Percentiles rank a stretch among this genome's conserved stretches.
Evolutionary conservation across 164 flowering plant species (phyloP).

Genomic region (Saururus chinensis): DNA sequence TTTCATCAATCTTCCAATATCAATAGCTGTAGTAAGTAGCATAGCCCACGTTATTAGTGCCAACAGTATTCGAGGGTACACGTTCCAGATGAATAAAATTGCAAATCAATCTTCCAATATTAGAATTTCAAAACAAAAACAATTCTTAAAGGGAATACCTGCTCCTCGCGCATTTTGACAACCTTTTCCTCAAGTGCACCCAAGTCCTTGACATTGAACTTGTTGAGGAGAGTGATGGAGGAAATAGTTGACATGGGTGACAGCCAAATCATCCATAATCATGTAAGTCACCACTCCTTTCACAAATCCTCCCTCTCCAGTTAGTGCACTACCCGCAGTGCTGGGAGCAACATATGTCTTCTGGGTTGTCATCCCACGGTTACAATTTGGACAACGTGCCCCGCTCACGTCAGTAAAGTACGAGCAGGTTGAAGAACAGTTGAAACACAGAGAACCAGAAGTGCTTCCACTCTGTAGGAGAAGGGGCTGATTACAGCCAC

Average conservation of each 20-base stretch:
- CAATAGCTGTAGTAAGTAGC: too few species aligned
- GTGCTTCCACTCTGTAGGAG: background rate
- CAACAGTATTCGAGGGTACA: too few species aligned
- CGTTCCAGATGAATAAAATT: too few species aligned
- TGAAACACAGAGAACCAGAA: background rate
- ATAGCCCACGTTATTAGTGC: too few species aligned
- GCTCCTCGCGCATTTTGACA: constrained; percentile 13
- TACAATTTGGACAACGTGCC: background rate
- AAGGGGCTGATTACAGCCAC: background rate
- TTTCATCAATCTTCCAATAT: too few species aligned
- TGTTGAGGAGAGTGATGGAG: constrained; percentile 18
- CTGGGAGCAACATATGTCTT: background rate
- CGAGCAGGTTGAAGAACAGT: background rate
- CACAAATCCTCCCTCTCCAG: constrained; percentile 18
- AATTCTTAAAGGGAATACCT: constrained; percentile 18
- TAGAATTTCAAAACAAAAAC: too few species aligned
- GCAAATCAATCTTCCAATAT: too few species aligned
- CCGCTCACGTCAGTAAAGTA: background rate
- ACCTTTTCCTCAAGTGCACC: constrained; percentile 15
- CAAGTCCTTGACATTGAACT: constrained; percentile 19
- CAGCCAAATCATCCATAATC: constrained; percentile 35
- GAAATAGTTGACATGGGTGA: constrained; percentile 37
- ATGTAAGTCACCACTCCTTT: constrained; percentile 32
- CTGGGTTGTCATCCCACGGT: background rate
- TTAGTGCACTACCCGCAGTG: background rate